Evolutionary conservation across 176 grass and related monocot species (phyloP).

Genomic region (Pontederia crassipes): DNA sequence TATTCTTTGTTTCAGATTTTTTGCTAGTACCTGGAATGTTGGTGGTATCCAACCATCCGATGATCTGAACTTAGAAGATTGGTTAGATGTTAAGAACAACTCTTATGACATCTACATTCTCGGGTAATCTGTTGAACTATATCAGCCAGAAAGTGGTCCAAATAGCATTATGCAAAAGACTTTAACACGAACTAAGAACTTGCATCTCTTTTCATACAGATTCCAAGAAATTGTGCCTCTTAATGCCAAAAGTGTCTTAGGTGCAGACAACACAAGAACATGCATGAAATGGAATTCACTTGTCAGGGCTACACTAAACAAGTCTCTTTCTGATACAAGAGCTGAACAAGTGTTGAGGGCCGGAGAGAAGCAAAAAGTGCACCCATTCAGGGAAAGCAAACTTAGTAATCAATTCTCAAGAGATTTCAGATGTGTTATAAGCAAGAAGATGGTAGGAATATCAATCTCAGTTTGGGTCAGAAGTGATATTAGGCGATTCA

Average conservation of each 20-base stretch:
- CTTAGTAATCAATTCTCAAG: background rate
- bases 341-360: background rate
- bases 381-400: slow-evolving; percentile 8
- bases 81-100: slow-evolving; percentile 4
- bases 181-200: background rate
- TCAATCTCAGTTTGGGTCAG: slow-evolving; percentile 10
- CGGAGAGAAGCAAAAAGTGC: slow-evolving; percentile 19
- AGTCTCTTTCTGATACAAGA: background rate
- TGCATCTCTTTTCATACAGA: background rate
- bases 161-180: background rate
- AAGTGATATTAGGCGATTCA: background rate
- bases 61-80: slow-evolving; percentile 16
- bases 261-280: slow-evolving; percentile 7
- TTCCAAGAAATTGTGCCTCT: slow-evolving; percentile 24
- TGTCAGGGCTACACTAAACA: slow-evolving; percentile 5
- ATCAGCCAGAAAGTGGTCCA: background rate
- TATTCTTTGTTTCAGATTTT: background rate
- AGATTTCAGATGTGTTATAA: slow-evolving; percentile 13
- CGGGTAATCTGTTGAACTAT: background rate
- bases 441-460: slow-evolving; percentile 19
- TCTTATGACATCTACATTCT: slow-evolving; percentile 18
- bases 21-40: slow-evolving; percentile 17
- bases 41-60: slow-evolving; percentile 8
- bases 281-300: slow-evolving; percentile 10
- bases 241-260: slow-evolving; percentile 2